Percentiles rank a stretch among this genome's conserved stretches.
These are phyloP conservation scores for Phylloporus arenicola DNA, from an alignment of 768 basidiomycete genomes.

Conservation along the genomic window DNA sequence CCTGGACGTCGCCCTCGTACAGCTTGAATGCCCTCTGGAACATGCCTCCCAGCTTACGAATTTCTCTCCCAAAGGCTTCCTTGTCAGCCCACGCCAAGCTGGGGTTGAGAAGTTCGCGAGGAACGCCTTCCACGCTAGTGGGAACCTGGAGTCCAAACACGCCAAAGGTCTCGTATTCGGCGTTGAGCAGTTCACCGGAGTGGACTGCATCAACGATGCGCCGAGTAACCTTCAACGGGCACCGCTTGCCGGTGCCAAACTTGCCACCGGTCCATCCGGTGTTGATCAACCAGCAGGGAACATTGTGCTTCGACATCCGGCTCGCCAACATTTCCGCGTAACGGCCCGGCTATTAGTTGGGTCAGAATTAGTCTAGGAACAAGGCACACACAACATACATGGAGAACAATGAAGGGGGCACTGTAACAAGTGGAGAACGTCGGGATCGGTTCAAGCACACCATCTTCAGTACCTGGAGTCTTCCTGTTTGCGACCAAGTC, in stretches of 20 bases:
- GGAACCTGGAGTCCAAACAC: conserved; percentile 86
- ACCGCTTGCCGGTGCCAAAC: conserved; percentile 89
- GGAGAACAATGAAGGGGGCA: conserved; percentile 98
- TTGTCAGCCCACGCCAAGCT: conserved; percentile 81
- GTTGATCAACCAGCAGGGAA: conserved; percentile 98
- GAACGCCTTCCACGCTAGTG: conserved; percentile 77
- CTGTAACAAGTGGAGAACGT: conserved; percentile 99
- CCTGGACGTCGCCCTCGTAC: conserved; percentile 82
- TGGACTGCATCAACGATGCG: conserved; percentile 97
- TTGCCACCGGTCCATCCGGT: conserved; percentile 96
- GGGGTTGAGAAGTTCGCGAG: conserved; percentile 87
- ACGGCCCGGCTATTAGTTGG: conserved; percentile 61
- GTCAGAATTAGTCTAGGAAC: conserved; percentile 2
- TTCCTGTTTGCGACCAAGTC: conserved; percentile 48
- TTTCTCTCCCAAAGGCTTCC: conserved; percentile 85
- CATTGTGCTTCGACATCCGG: conserved; percentile 83
- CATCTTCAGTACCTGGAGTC: conserved; percentile 98
- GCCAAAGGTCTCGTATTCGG: conserved; percentile 79
- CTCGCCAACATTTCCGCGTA: conserved; percentile 97
- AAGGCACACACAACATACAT: conserved; percentile 38
- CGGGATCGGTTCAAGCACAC: conserved; percentile 95
- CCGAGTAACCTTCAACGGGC: conserved; percentile 93
- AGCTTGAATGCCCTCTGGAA: conserved; percentile 90
- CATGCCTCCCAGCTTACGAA: conserved; percentile 86
- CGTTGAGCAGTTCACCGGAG: conserved; percentile 82